A percentile compares a stretch with the other conserved stretches of the same genome.
These are phyloP conservation scores for Scedosporium aurantiacum DNA, from an alignment of 2,329 filamentous ascomycete species.

Conservation along the genomic window DNA sequence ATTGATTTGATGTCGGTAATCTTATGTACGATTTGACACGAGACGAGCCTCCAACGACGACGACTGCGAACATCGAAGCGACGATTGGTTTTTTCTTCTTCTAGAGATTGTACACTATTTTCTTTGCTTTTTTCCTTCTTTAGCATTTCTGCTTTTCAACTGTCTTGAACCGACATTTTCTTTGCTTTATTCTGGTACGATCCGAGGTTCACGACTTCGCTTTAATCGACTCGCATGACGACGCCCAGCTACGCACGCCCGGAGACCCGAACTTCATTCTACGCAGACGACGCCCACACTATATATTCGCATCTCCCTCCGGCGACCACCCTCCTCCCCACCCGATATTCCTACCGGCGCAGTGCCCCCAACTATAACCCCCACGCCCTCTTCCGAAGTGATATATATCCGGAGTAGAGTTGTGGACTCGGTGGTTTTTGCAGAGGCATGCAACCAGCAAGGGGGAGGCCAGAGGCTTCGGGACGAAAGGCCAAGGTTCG, in stretches of 20 bases:
- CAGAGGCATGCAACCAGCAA: conserved; percentile 41
- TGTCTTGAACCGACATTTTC: not conserved
- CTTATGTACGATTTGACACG: not conserved
- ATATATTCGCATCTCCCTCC: not conserved
- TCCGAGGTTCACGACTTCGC: not conserved
- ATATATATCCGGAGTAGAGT: not conserved
- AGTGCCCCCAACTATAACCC: not conserved
- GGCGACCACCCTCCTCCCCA: not conserved
- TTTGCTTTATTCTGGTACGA: not conserved
- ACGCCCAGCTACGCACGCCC: not conserved
- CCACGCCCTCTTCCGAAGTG: not conserved
- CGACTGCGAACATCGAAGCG: not conserved
- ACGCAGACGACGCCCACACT: not conserved
- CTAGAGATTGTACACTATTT: not conserved
- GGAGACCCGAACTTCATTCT: not conserved
- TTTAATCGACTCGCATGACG: not conserved
- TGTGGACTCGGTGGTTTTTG: not conserved
- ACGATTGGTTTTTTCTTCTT: not conserved
- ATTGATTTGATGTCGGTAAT: not conserved
- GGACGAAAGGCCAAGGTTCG: conserved; percentile 50
- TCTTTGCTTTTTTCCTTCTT: not conserved
- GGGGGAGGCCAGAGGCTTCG: conserved; percentile 45
- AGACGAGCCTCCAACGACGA: not conserved
- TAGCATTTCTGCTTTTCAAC: not conserved
- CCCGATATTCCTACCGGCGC: not conserved